Evolutionary conservation across 352 stramenopile species (phyloP), one percentile per base, ranked within the genome.

Genomic region (Phytophthora pisi): DNA sequence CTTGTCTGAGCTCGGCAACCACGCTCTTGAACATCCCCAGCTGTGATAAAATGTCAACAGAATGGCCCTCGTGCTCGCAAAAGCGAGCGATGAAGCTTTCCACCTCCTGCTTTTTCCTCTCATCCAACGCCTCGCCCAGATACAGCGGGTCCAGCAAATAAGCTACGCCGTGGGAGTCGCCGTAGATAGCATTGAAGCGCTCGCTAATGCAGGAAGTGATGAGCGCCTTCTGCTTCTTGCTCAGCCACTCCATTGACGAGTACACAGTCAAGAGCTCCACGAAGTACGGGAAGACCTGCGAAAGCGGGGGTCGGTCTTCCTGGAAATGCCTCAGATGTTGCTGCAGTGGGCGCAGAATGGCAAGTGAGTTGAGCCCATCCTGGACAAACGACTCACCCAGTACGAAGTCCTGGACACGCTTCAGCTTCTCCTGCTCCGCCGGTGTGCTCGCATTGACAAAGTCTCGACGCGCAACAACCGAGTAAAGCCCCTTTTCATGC

Each of bases 151-250:
- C 84, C 20, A 92, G 56, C 45, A 86, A 60, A 60, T 84, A 88
- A 6, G 81, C 81, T 31, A 92, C 74, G 18, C 84, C 84, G 31
- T 90, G 84, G 4, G 72, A 76, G 18, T 87, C 72, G 4, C 81
- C 73, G 31, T 92, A 92, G 59, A 90, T 86, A 16, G 74, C 76
- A 45, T 84, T 72, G n/a, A 92, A 79, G 1, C 84, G 78, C 43
- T 92, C 84, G 18, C 76, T 79, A 18, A 92, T 69, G 49, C 78
- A 90, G 26, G 84, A 88, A 36, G 74, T 72, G 51, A 92, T 83
- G 13, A 92, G 66, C 16, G 84, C 81, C 62, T 90, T 92, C 63
- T 92, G 79, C 55, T 92, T 92, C 74, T 89, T 89, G 57, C 71
- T 89, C 34, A 90, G 63, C 61, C 75, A 77, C 50, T 90, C 81